These are phyloP conservation scores for Fusarium goolgardi DNA, from an alignment of 2,329 filamentous ascomycete species.

Conservation along the genomic window DNA sequence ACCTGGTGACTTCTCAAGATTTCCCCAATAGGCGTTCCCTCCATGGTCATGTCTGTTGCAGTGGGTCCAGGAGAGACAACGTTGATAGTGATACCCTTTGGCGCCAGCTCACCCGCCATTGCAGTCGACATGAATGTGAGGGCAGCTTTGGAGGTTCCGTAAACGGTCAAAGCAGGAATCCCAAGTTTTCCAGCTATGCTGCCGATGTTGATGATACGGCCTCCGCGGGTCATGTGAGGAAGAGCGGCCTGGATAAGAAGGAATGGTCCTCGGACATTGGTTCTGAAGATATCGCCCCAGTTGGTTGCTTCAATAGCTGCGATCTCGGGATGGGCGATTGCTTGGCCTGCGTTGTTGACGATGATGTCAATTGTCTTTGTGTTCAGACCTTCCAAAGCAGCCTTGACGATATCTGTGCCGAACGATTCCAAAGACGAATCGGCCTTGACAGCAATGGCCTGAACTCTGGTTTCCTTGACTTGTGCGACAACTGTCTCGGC, in stretches of 20 bases:
- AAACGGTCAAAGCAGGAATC: conserved; percentile 47
- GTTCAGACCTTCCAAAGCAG: background rate
- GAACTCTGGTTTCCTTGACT: background rate
- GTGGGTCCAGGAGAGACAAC: conserved; percentile 8
- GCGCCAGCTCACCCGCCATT: conserved; percentile 11
- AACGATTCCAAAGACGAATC: background rate
- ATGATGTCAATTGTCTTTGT: conserved; percentile 15
- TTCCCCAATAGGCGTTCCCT: conserved; percentile 4
- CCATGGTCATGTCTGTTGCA: conserved; percentile 18
- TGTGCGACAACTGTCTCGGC: conserved; percentile 1
- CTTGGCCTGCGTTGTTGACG: conserved; percentile 20
- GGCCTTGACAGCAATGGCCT: conserved; percentile 9
- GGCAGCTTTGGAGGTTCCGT: conserved; percentile 52
- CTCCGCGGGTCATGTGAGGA: conserved; percentile 47
- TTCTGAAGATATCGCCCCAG: conserved; percentile 13
- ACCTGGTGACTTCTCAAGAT: conserved; percentile 10
- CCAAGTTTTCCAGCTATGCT: conserved; percentile 50
- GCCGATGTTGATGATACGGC: conserved; percentile 52
- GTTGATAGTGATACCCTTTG: conserved; percentile 17
- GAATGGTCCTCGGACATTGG: conserved; percentile 43
- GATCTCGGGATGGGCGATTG: conserved; percentile 32
- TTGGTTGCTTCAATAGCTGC: background rate
- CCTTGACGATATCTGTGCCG: conserved; percentile 3
- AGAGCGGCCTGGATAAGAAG: conserved; percentile 50
- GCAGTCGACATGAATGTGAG: conserved; percentile 6